A percentile compares a stretch with the other conserved stretches of the same genome.
These are phyloP conservation scores for Amanita inopinata DNA, from an alignment of 768 basidiomycete genomes.

Conservation along the genomic window DNA sequence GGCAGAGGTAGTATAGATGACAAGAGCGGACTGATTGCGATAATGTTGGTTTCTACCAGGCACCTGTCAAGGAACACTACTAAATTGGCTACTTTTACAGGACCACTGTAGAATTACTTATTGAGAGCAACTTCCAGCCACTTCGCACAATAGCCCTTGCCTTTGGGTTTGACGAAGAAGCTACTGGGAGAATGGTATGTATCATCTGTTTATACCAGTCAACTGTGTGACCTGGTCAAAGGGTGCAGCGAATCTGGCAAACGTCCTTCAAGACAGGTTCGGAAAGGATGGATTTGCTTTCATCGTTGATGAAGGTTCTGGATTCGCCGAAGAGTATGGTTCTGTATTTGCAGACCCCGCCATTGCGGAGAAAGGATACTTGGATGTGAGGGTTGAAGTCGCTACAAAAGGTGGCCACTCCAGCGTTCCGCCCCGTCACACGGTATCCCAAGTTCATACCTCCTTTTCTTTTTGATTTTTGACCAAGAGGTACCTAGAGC, in stretches of 20 bases:
- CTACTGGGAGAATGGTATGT: slow-evolving; percentile 41
- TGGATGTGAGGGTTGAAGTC: slow-evolving; percentile 57
- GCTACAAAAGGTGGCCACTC: slow-evolving; percentile 76
- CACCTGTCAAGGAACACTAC: background rate
- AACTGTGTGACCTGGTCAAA: slow-evolving; percentile 15
- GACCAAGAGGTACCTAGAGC: too few species aligned
- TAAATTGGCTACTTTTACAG: slow-evolving; percentile 5
- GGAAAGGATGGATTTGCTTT: slow-evolving; percentile 67
- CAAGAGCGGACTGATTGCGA: slow-evolving; percentile 26
- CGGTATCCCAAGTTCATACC: too few species aligned
- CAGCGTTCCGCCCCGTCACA: slow-evolving; percentile 74
- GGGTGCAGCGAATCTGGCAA: slow-evolving; percentile 45
- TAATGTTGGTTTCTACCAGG: slow-evolving; percentile 16
- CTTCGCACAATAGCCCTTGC: slow-evolving; percentile 50
- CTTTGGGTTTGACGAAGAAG: slow-evolving; percentile 75
- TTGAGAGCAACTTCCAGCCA: slow-evolving; percentile 47
- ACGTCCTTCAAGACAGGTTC: slow-evolving; percentile 46
- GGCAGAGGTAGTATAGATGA: slow-evolving; percentile 42
- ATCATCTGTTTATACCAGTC: too few species aligned
- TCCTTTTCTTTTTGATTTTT: background rate
- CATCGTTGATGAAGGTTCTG: slow-evolving; percentile 86
- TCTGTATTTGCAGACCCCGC: slow-evolving; percentile 50
- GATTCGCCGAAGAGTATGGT: slow-evolving; percentile 41
- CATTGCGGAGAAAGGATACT: slow-evolving; percentile 66
- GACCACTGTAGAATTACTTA: slow-evolving; percentile 11